A percentile compares a stretch with the other conserved stretches of the same genome.
These are phyloP conservation scores for Ogataea nonfermentans DNA, from an alignment of 805 yeast species.

Conservation along the genomic window DNA sequence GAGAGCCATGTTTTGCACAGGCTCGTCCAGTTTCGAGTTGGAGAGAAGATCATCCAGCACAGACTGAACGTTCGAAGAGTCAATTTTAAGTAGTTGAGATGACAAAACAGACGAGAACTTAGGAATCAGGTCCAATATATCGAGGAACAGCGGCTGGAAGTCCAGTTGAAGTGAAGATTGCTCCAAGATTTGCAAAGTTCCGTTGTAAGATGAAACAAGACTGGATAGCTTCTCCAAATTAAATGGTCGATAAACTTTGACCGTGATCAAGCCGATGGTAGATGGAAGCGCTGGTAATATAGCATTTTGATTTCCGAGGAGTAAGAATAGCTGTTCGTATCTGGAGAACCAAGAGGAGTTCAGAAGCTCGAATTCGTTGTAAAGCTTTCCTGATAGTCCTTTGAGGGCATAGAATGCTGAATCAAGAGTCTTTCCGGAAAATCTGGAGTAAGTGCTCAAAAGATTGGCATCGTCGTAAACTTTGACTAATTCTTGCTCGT, in stretches of 20 bases:
- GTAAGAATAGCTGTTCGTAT: slow-evolving; percentile 46
- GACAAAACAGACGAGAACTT: slow-evolving; percentile 52
- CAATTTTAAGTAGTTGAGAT: slow-evolving; percentile 48
- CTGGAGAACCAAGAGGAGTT: slow-evolving; percentile 27
- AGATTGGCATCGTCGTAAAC: slow-evolving; percentile 8
- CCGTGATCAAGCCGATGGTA: slow-evolving; percentile 46
- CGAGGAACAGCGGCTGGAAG: slow-evolving; percentile 55
- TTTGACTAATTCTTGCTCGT: slow-evolving; percentile 9
- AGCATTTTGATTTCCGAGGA: slow-evolving; percentile 54
- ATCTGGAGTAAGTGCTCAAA: slow-evolving; percentile 16
- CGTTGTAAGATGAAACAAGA: slow-evolving; percentile 50
- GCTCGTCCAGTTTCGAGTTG: slow-evolving; percentile 51
- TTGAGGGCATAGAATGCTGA: slow-evolving; percentile 34
- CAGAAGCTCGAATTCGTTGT: slow-evolving; percentile 40
- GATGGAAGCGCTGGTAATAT: slow-evolving; percentile 16
- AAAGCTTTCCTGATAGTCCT: slow-evolving; percentile 29
- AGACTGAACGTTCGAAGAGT: slow-evolving; percentile 38
- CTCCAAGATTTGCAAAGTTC: slow-evolving; percentile 59
- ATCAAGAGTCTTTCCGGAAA: slow-evolving; percentile 31
- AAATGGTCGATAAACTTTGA: slow-evolving; percentile 76
- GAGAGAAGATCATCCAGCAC: slow-evolving; percentile 47
- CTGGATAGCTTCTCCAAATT: slow-evolving; percentile 47
- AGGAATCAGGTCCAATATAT: slow-evolving; percentile 61
- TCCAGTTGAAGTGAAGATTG: slow-evolving; percentile 49
- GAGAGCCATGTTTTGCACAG: slow-evolving; percentile 60